Evolutionary conservation across 164 flowering plant species (phyloP).

Genomic region (Nymphaea colorata): DNA sequence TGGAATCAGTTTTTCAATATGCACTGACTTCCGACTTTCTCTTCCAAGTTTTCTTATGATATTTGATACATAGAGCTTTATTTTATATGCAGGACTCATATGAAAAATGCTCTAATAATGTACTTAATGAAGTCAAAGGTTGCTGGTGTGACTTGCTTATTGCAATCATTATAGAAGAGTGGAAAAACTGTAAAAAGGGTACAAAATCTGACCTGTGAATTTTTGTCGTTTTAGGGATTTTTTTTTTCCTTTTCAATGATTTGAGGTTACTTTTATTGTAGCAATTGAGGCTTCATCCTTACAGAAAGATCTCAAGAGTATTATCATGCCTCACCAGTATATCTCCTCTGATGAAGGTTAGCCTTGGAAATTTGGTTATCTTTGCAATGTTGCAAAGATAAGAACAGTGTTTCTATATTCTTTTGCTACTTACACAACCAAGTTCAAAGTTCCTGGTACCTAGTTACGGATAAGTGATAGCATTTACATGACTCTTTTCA

Average conservation of each 20-base stretch:
- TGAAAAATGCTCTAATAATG: constrained; percentile 26
- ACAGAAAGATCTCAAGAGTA: constrained; percentile 57
- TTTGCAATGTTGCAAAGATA: neutral
- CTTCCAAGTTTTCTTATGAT: no score
- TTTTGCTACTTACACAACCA: neutral
- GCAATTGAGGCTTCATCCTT: constrained; percentile 91
- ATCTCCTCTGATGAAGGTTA: constrained; percentile 39
- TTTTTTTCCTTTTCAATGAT: neutral
- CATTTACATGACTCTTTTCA: constrained; percentile 8
- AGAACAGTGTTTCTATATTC: neutral
- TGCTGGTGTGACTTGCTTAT: constrained; percentile 71
- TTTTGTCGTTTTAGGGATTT: neutral
- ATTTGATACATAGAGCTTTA: no score
- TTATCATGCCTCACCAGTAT: constrained; percentile 35
- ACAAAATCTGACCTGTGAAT: constrained; percentile 4
- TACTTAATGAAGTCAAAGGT: constrained; percentile 56
- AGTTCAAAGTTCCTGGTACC: neutral
- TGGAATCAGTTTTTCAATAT: no score
- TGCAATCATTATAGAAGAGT: constrained; percentile 57
- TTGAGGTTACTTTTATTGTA: constrained; percentile 20
- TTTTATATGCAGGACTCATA: constrained; percentile 40
- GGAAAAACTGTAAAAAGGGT: constrained; percentile 98
- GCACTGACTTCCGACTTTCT: no score
- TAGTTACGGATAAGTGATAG: neutral
- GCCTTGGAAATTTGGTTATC: neutral